A percentile compares a stretch with the other conserved stretches of the same genome.
Evolutionary conservation across 2,329 filamentous ascomycete genomes (phyloP).

Genomic region (Cyanodermella asteris): DNA sequence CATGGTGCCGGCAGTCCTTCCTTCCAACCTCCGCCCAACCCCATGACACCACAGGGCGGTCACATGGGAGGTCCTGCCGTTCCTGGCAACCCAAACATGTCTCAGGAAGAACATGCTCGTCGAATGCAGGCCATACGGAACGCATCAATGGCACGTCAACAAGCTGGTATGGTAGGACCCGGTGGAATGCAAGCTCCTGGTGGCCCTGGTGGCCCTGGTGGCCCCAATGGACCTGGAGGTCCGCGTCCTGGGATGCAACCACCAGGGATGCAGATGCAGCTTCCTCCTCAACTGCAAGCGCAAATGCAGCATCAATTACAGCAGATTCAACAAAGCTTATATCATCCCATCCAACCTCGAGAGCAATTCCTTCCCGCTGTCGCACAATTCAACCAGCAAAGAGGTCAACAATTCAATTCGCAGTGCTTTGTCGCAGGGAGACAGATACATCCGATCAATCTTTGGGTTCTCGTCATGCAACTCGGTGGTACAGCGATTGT

Average conservation of each 20-base stretch:
- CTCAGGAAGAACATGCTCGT: no score
- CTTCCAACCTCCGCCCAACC: constrained; percentile 17
- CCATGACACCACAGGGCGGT: constrained; percentile 17
- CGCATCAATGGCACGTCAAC: no score
- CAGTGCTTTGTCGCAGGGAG: constrained; percentile 55
- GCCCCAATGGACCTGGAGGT: no score
- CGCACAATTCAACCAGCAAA: constrained; percentile 52
- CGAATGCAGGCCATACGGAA: no score
- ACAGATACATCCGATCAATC: constrained; percentile 47
- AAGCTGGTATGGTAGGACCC: no score
- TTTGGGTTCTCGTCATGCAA: constrained; percentile 61
- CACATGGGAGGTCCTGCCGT: constrained; percentile 29
- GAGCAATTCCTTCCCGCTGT: constrained; percentile 60
- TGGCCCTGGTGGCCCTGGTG: no score
- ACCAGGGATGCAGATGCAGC: no score
- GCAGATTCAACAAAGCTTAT: constrained; percentile 15
- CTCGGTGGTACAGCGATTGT: constrained; percentile 57
- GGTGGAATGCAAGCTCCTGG: no score
- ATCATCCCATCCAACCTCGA: no score
- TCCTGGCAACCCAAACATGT: no score
- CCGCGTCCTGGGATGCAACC: no score
- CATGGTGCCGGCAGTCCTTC: constrained; percentile 17
- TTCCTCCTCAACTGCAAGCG: constrained; percentile 21
- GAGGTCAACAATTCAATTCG: constrained; percentile 50
- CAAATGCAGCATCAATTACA: constrained; percentile 32